These are phyloP conservation scores for Ustilago trichophora DNA, from an alignment of 1,284 basidiomycete species.

Conservation along the genomic window DNA sequence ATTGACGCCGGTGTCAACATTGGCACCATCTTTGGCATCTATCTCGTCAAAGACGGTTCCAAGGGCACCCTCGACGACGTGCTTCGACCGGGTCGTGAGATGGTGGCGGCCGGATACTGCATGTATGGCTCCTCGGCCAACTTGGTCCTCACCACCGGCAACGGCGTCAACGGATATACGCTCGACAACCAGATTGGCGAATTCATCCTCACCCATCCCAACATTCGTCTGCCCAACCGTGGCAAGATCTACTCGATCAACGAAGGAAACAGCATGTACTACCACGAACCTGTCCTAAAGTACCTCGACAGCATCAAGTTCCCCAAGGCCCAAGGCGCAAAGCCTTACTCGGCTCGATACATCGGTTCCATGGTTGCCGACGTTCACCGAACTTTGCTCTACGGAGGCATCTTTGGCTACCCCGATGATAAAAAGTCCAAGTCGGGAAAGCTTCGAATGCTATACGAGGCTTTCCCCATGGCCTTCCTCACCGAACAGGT, in stretches of 20 bases:
- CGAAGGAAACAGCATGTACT: slow-evolving; percentile 96
- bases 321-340: slow-evolving; percentile 62
- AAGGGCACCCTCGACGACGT: slow-evolving; percentile 84
- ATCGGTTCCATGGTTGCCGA: slow-evolving; percentile 99
- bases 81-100: slow-evolving; percentile 89
- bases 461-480: slow-evolving; percentile 99
- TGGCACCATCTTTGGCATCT: slow-evolving; percentile 99
- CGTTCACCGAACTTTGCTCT: slow-evolving; percentile 93
- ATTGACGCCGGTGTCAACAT: slow-evolving; percentile 99
- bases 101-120: slow-evolving; percentile 89
- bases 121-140: slow-evolving; percentile 98
- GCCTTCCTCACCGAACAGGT: slow-evolving; percentile 89
- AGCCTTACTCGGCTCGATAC: slow-evolving; percentile 75
- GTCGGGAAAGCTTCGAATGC: slow-evolving; percentile 88
- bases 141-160: slow-evolving; percentile 91
- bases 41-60: slow-evolving; percentile 80
- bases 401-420: slow-evolving; percentile 99
- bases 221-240: slow-evolving; percentile 89
- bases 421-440: slow-evolving; percentile 98
- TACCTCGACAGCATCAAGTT: slow-evolving; percentile 96
- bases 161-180: slow-evolving; percentile 98
- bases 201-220: slow-evolving; percentile 98
- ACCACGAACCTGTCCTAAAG: slow-evolving; percentile 74
- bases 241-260: slow-evolving; percentile 99
- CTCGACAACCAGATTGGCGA: slow-evolving; percentile 87